Evolutionary conservation across 257 asterid species (phyloP).

Genomic region (Cruciata laevipes): DNA sequence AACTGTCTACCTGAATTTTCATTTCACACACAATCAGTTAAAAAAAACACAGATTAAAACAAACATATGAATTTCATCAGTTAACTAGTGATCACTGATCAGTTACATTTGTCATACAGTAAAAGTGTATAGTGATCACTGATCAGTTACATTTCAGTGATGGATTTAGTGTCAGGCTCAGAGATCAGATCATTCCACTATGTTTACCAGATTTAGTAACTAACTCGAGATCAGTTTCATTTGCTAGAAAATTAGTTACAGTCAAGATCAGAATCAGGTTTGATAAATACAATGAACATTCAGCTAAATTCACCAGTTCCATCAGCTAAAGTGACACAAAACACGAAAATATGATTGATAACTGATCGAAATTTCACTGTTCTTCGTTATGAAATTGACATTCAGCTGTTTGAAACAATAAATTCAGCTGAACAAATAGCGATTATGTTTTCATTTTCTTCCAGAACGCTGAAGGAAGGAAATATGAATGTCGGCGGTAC

Average conservation of each 20-base stretch:
- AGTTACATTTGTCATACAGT: no score
- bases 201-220: background rate
- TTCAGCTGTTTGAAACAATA: no score
- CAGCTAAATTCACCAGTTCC: background rate
- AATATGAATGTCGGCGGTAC: conserved; percentile 10
- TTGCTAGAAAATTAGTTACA: background rate
- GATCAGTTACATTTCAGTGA: background rate
- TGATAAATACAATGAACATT: background rate
- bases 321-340: background rate
- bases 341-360: no score
- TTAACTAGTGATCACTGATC: background rate
- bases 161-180: background rate
- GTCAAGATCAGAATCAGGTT: background rate
- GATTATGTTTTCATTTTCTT: no score
- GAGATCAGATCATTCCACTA: background rate
- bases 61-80: background rate
- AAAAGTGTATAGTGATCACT: background rate
- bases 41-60: background rate
- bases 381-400: background rate
- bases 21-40: background rate
- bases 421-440: background rate
- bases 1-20: conserved; percentile 36
- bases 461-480: background rate
- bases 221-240: background rate
- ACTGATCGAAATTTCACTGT: background rate